phyloP scores from a whole-genome alignment of 2,329 filamentous ascomycete genomes.

The Colletotrichum sp. region DNA sequence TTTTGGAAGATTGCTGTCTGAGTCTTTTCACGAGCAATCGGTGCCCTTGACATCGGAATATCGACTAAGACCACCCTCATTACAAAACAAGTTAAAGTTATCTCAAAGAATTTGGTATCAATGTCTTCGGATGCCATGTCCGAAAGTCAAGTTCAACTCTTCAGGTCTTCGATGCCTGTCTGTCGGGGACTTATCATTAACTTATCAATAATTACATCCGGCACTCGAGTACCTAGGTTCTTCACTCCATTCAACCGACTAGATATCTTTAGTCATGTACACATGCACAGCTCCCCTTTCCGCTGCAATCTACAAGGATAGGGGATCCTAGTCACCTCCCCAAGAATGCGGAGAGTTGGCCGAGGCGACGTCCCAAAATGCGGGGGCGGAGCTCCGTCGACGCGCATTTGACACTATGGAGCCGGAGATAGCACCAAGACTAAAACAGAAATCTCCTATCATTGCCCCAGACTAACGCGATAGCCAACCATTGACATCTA shows the following conservation, averaged over 20 bases:
- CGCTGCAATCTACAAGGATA: not conserved
- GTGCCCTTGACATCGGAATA: not conserved
- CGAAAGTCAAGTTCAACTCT: not conserved
- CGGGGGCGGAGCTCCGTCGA: slow-evolving; percentile 13
- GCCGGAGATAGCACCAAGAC: not conserved
- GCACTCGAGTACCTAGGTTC: not conserved
- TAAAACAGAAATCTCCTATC: not conserved
- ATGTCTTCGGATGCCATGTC: not conserved
- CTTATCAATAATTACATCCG: not conserved
- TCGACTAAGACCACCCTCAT: not conserved
- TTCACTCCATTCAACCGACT: not conserved
- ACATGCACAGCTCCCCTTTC: not conserved
- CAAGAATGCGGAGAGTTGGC: not conserved
- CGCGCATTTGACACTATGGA: not conserved
- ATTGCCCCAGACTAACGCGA: not conserved
- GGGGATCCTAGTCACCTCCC: not conserved
- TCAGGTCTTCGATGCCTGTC: not conserved
- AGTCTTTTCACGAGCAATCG: no score
- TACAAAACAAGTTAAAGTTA: no score
- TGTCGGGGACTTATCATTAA: not conserved
- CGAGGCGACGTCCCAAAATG: not conserved
- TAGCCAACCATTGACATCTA: not conserved
- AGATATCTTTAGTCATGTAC: not conserved
- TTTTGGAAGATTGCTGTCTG: not conserved
- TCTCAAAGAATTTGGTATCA: not conserved